These are phyloP conservation scores for Fusarium kyushuense DNA, from an alignment of 2,329 filamentous ascomycete genomes.

Conservation along the genomic window DNA sequence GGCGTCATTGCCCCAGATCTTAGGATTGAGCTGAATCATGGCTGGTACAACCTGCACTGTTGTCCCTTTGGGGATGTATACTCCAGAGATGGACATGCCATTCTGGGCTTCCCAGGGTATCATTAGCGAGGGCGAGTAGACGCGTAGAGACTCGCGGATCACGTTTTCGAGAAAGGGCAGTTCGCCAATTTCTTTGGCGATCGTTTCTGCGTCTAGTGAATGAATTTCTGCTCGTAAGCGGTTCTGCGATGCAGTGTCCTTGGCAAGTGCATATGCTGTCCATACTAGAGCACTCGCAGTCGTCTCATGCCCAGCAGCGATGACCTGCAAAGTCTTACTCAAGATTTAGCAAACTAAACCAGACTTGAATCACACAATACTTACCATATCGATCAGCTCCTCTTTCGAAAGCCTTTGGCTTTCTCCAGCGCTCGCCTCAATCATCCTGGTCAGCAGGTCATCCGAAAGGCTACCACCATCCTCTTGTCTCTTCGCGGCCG, in stretches of 20 bases:
- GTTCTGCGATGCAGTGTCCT: background rate
- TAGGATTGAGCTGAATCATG: conserved; percentile 22
- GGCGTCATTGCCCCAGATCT: conserved; percentile 19
- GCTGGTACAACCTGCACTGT: conserved; percentile 22
- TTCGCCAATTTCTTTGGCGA: conserved; percentile 13
- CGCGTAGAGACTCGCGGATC: conserved; percentile 19
- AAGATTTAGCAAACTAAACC: fast-evolving
- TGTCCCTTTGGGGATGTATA: conserved; percentile 20
- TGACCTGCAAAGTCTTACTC: conserved; percentile 29
- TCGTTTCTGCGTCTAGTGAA: fast-evolving
- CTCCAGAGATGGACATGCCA: background rate
- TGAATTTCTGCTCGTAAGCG: background rate
- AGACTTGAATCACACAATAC: background rate
- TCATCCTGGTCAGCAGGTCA: conserved; percentile 33
- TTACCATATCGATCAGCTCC: conserved; percentile 33
- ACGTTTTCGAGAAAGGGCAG: conserved; percentile 25
- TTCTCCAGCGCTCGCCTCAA: conserved; percentile 18
- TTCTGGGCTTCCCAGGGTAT: conserved; percentile 25
- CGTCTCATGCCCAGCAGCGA: conserved; percentile 31
- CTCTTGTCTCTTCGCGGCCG: background rate
- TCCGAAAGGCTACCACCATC: background rate
- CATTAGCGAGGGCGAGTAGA: conserved; percentile 19
- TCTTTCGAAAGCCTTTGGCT: conserved; percentile 16
- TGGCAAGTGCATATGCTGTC: conserved; percentile 22
- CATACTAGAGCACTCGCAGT: conserved; percentile 15